Base-by-base conservation (phyloP, 83 land plant species). In the Picea abies region DNA sequence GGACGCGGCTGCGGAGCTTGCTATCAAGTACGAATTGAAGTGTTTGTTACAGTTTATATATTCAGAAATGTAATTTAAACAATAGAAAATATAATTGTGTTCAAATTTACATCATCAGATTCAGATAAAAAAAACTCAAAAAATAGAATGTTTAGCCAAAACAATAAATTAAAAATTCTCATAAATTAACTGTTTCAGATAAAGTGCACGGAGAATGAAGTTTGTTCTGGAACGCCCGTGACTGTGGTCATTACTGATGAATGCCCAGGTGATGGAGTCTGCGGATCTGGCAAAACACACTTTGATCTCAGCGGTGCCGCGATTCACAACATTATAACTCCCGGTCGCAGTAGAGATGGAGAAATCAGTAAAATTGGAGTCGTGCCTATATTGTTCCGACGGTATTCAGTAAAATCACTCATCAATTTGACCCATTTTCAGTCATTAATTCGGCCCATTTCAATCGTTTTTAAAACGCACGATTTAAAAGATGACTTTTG, bases 251-350 rank as follows among this genome's bases (percentile, higher is more conserved):
- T 88, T 2, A 88, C 88, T 3, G 90, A 90, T 58, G 72, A 73
- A 76, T 88, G 88, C 79, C 92, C 90, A 16, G 29, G 29, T 29
- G 86, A 81, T 35, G 73, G 88, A 20, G 39, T 63, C 4, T 87
- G 87, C 44, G 22, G 60, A 16, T 25, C 73, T n/a, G 80, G 79
- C 20, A 39, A 82, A 5, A 61, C 81, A 16, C 86, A 85, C 49
- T 88, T 90, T 63, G 92, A 90, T 68, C 81, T 88, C 15, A 88
- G 88, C 71, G 88, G 86, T 1, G 82, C 84, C 11, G 83, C 90
- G 5, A 80, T 88, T 56, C 83, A 85, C 4, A 75, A 72, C 79
- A 85, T 90, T 90, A 85, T 87, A 5, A 0, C 17, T 19, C 79
- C 71, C 25, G 88, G 35, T 29, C 29, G 29, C 29, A 29, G 86